Evolutionary conservation across 768 basidiomycete species (phyloP), one percentile per base, ranked within the genome.

Genomic region (Mycena venus): DNA sequence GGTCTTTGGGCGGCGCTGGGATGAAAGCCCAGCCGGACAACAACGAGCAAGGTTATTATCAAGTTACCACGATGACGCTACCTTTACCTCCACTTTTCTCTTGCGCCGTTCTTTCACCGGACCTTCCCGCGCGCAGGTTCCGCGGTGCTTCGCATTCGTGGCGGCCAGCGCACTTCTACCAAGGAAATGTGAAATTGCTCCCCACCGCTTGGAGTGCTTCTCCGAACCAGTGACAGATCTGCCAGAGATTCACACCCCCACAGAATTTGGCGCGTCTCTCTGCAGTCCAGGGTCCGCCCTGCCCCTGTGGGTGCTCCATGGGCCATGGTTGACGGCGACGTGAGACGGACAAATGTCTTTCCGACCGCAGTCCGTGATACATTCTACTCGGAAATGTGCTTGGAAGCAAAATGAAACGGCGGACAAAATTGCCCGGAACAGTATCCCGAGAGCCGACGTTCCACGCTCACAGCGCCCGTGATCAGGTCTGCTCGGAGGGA

Each of bases 61-160:
- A 66, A 51, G 44, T 65, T 53, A 53, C 65, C 64, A 65, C 55
- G 17, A 60, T 60, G 63, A 65, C 42, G 42, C 70, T 65, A 51
- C 56, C 34, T 65, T 65, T 65, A 65, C 62, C 63, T 72, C 63
- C 55, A 51, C 25, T 34, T 34, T 38, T 44, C 34, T 31, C 58
- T 53, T 56, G 38, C 17, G 65, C 49, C 40, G 72, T 31, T 44
- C 60, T 60, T 44, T 25, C 49, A 6, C 63, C 64, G 55, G 23
- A 23, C 58, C 56, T 38, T 60, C 59, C 72, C 62, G 72, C 62
- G 56, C 61, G 71, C 40, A 72, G 55, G 55, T 44, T 21, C 67
- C 73, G 53, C 59, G 59, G 58, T 53, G 31, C 34, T 61, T 63
- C 60, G 58, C 42, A 17, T 42, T 56, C 51, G 47, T 58, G 17